A percentile compares a stretch with the other conserved stretches of the same genome.
Evolutionary conservation across 805 yeast genomes (phyloP).

Genomic region (Jamesozyma hellenica): DNA sequence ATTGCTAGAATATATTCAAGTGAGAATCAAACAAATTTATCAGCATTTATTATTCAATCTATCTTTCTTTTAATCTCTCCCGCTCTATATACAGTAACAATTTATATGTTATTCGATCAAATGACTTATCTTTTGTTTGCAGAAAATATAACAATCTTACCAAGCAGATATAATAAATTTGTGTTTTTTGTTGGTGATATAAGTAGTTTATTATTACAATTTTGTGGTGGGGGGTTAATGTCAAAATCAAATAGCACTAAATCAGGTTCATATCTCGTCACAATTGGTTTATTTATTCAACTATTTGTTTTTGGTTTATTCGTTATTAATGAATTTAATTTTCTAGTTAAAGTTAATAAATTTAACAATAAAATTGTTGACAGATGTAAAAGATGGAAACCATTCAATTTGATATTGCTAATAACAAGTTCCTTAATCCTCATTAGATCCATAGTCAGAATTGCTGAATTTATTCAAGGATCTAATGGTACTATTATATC

Average conservation of each 20-base stretch:
- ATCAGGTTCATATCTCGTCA: slow-evolving; percentile 18
- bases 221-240: slow-evolving; percentile 28
- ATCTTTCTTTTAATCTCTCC: slow-evolving; percentile 26
- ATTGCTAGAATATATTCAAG: slow-evolving; percentile 16
- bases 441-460: slow-evolving; percentile 28
- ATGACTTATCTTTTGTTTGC: slow-evolving; percentile 14
- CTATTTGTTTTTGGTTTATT: slow-evolving; percentile 26
- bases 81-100: slow-evolving; percentile 25
- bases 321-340: slow-evolving; percentile 12
- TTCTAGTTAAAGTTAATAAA: slow-evolving; percentile 8
- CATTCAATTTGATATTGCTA: slow-evolving; percentile 9
- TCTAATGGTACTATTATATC: slow-evolving; percentile 18
- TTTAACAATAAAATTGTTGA: slow-evolving; percentile 1
- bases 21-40: slow-evolving; percentile 4
- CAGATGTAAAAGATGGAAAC: slow-evolving; percentile 8
- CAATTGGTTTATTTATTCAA: slow-evolving; percentile 28
- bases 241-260: not conserved
- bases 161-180: slow-evolving; percentile 18
- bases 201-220: slow-evolving; percentile 24
- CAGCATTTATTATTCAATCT: slow-evolving; percentile 21
- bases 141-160: slow-evolving; percentile 13
- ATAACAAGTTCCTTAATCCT: slow-evolving; percentile 16
- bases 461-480: slow-evolving; percentile 27
- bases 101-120: slow-evolving; percentile 28
- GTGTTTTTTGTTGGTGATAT: slow-evolving; percentile 29